These are phyloP conservation scores for Thielaviopsis euricoi DNA, from an alignment of 2,329 filamentous ascomycete genomes.

Conservation along the genomic window DNA sequence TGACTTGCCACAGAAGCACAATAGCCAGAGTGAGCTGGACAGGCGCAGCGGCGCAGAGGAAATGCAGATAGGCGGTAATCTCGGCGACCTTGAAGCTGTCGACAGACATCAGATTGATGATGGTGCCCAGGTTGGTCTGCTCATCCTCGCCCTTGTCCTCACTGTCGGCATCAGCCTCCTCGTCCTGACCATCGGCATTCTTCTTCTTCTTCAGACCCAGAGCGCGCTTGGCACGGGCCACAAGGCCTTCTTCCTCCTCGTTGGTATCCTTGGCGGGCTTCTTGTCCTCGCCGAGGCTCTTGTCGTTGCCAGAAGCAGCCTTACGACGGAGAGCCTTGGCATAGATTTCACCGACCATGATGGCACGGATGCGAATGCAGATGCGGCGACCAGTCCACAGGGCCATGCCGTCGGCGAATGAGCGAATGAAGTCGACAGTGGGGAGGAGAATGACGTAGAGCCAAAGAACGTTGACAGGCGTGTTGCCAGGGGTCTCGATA, in stretches of 20 bases:
- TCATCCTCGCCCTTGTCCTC: slow-evolving; percentile 33
- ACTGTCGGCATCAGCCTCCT: slow-evolving; percentile 20
- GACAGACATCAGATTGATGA: slow-evolving; percentile 98
- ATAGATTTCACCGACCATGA: slow-evolving; percentile 95
- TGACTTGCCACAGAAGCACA: slow-evolving; percentile 68
- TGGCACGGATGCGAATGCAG: slow-evolving; percentile 80
- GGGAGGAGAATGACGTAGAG: slow-evolving; percentile 86
- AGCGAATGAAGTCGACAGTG: slow-evolving; percentile 63
- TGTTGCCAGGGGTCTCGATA: slow-evolving; percentile 63
- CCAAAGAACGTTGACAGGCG: slow-evolving; percentile 81
- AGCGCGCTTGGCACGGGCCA: slow-evolving; percentile 35
- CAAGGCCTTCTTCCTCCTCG: slow-evolving; percentile 22
- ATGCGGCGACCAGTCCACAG: slow-evolving; percentile 90
- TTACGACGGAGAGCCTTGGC: slow-evolving; percentile 87
- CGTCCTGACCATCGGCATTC: slow-evolving; percentile 18
- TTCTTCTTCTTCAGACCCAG: slow-evolving; percentile 43
- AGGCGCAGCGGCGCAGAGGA: slow-evolving; percentile 80
- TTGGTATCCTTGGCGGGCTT: slow-evolving; percentile 25
- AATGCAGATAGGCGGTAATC: slow-evolving; percentile 87
- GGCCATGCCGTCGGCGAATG: slow-evolving; percentile 68
- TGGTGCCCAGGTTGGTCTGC: slow-evolving; percentile 88
- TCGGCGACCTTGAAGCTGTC: slow-evolving; percentile 98
- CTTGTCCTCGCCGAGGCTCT: slow-evolving; percentile 46
- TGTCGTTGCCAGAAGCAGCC: slow-evolving; percentile 62
- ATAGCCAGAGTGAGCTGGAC: slow-evolving; percentile 75